Evolutionary conservation across 2,329 filamentous ascomycete genomes (phyloP), one percentile per base, ranked within the genome.

Genomic region (Hypomyces rosellus): DNA sequence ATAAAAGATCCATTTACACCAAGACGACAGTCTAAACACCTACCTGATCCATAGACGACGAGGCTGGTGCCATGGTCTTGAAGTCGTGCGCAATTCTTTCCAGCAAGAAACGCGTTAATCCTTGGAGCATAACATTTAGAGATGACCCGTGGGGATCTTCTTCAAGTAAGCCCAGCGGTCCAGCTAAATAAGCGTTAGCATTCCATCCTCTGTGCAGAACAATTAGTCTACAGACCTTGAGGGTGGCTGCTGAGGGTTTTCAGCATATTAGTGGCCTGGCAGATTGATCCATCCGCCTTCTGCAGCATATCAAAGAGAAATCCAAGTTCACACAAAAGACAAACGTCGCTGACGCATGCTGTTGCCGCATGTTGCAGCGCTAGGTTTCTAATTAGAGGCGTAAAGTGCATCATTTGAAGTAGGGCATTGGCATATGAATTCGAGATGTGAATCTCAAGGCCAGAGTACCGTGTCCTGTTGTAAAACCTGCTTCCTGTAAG

Each of bases 241-340:
- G 88, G 84, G 54, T 90, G 85, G 56, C 84, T 86, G 64, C 88
- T 91, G 51, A 99, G 84, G 0, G 90, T 88, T 66, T 93, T 95
- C 33, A 97, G 74, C 55, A 99, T 80, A 63, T 99, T 99, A 0
- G 92, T 96, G 13, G 93, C 93, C 65, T 99, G 93, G 59, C 93
- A 99, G 53, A 95, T 95, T 50, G 91, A 86, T 0, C 91, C 92
- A 55, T 87, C 86, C 2, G 93, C 93, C 65, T 97, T 99, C 61
- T 97, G 88, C 20, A 99, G 78, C 93, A 99, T 99, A 64, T 99
- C 95, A 60, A 96, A 95, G 9, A 99, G 74, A 65, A 93, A 99
- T 1, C 93, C 93, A 57, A 99, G 76, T 68, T 99, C 93, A 68
- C 93, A 99, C 1, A 99, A 73, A 39, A 99, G 74, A 66, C 93